Base-by-base conservation (phyloP, 805 yeast genomes). In the Yarrowia osloensis region DNA sequence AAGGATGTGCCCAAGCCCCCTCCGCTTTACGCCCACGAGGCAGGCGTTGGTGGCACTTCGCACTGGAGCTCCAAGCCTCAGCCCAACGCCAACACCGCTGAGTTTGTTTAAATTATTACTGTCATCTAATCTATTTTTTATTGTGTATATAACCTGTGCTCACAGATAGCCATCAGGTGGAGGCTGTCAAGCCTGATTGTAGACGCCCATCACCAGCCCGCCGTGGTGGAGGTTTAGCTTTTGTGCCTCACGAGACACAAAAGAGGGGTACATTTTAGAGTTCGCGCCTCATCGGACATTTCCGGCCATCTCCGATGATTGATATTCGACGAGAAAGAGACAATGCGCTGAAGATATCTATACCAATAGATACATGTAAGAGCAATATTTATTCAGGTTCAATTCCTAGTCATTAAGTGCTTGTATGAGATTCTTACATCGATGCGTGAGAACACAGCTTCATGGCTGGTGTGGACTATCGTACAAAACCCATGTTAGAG, bases 1-100 rank as follows among this genome's bases (percentile, higher is more conserved):
- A 69, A 67, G 67, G 70, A 71, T 70, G 69, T 68, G 54, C 66
- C 52, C 33, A 29, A 31, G 26, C 54, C 44, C 6, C 54, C 66
- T 6, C 66, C 66, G 15, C 66, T 61, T n/a, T 61, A 61, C 22
- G 66, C 66, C 19, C 66, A 61, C 46, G 66, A 61, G 22, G 66
- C 66, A 15, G 54, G 63, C n/a, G 21, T 33, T 12, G 40, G 54
- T 22, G 54, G 40, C 5, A 24, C 47, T 11, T 46, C 66, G 3
- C 54, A 44, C 31, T 61, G 66, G 66, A 33, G 57, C 57, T 50
- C 57, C 24, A 50, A 50, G 40, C 57, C 57, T 3, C 40, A 15
- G 21, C 57, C 57, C 19, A 7, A 6, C 9, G 33, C 40, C 19
- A 29, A 49, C 39, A 50, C 40, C 21, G 57, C 57, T 22, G 57